These are phyloP conservation scores for Amanita brunnescens DNA, from an alignment of 768 basidiomycete genomes.

Conservation along the genomic window DNA sequence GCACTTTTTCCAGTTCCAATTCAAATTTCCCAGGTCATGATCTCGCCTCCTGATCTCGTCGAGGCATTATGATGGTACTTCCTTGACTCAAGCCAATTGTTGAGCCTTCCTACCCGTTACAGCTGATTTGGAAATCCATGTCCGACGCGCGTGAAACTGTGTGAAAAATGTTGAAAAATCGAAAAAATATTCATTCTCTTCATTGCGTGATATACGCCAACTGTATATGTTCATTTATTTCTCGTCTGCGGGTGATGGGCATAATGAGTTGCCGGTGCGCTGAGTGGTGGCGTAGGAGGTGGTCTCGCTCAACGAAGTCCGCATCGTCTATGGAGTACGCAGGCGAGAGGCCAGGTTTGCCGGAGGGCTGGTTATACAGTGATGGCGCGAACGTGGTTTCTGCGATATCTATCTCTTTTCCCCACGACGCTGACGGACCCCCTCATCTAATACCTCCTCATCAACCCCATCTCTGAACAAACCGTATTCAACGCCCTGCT, in stretches of 20 bases:
- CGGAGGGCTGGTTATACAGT: constrained; percentile 50
- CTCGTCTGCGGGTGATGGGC: too few relatives aligned
- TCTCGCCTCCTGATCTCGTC: too few relatives aligned
- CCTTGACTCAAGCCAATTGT: too few relatives aligned
- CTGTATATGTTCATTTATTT: not conserved
- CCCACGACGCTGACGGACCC: too few relatives aligned
- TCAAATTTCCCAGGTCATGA: too few relatives aligned
- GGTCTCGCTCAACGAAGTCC: too few relatives aligned
- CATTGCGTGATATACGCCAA: not conserved
- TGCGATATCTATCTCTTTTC: constrained; percentile 26
- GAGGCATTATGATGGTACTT: too few relatives aligned
- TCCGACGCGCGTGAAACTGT: not conserved
- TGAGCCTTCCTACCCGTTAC: too few relatives aligned
- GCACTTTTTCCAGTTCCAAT: too few relatives aligned
- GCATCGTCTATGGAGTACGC: constrained; percentile 34
- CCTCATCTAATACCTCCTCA: constrained; percentile 51
- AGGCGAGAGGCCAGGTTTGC: constrained; percentile 38
- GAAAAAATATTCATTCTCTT: not conserved
- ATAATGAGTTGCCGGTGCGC: too few relatives aligned
- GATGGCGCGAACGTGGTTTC: constrained; percentile 82
- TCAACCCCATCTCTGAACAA: constrained; percentile 45
- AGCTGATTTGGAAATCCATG: not conserved
- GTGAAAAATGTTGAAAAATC: not conserved
- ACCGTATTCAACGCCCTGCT: constrained; percentile 55
- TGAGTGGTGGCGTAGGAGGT: too few relatives aligned